Percentiles rank a stretch among this genome's conserved stretches.
Conservation (phyloP, 2,329 filamentous ascomycete species). For the Colletotrichum orchidophilum region DNA sequence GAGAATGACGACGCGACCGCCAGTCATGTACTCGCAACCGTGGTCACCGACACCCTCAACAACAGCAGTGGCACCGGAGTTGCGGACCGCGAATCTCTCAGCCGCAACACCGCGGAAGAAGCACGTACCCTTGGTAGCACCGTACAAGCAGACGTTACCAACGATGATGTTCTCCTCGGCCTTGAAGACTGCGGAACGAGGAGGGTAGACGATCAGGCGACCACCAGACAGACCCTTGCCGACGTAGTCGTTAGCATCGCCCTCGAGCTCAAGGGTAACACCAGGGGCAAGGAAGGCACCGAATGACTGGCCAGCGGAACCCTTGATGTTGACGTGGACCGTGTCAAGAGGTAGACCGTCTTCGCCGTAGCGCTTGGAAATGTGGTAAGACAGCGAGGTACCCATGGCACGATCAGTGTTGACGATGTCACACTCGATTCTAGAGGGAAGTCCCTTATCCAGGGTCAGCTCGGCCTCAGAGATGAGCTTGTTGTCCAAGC, state of each 20-base stretch:
- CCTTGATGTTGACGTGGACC: constrained; percentile 95
- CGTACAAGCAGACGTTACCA: constrained; percentile 95
- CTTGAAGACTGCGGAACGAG: constrained; percentile 89
- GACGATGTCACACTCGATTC: constrained; percentile 95
- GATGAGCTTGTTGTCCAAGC: constrained; percentile 96
- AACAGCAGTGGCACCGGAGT: constrained; percentile 95
- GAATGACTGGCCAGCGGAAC: constrained; percentile 95
- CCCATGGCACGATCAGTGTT: constrained; percentile 96
- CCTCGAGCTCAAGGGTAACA: constrained; percentile 93
- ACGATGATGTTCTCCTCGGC: constrained; percentile 95
- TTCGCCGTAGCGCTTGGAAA: constrained; percentile 92
- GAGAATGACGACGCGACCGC: constrained; percentile 87
- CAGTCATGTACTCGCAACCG: constrained; percentile 99
- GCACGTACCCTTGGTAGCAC: constrained; percentile 88
- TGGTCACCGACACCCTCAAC: constrained; percentile 97
- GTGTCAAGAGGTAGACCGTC: constrained; percentile 90
- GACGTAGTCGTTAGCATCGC: constrained; percentile 96
- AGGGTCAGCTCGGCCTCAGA: constrained; percentile 93
- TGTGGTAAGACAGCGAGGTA: constrained; percentile 93
- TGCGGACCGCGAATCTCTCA: constrained; percentile 95
- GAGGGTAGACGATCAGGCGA: constrained; percentile 91
- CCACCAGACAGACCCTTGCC: constrained; percentile 96
- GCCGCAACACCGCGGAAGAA: constrained; percentile 98
- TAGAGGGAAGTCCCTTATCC: constrained; percentile 91
- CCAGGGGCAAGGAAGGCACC: constrained; percentile 93